These are phyloP conservation scores for Ophiosphaerella herpotricha DNA, from an alignment of 2,329 filamentous ascomycete species.

Conservation along the genomic window DNA sequence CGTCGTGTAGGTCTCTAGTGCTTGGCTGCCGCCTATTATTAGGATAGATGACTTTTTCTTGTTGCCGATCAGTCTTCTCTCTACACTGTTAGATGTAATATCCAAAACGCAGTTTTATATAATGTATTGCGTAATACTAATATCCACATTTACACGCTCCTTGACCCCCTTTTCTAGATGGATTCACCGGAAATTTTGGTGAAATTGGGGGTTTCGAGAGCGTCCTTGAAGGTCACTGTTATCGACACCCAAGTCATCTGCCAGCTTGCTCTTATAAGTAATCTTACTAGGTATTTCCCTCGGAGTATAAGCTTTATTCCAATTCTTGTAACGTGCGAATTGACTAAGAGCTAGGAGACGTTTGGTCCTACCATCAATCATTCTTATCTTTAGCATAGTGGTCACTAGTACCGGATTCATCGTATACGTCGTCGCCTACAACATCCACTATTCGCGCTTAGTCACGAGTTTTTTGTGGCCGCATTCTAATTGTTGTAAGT, in stretches of 20 bases:
- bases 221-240: too few relatives aligned
- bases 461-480: neutral
- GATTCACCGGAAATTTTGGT: neutral
- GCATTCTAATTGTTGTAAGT: neutral
- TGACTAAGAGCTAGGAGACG: neutral
- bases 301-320: neutral
- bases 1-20: neutral
- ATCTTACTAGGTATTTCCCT: neutral
- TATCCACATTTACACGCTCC: neutral
- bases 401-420: neutral
- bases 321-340: neutral
- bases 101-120: too few relatives aligned
- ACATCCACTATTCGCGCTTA: neutral
- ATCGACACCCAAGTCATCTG: too few relatives aligned
- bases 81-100: neutral
- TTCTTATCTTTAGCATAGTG: neutral
- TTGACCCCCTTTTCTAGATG: neutral
- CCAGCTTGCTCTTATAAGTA: too few relatives aligned
- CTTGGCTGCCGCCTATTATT: neutral
- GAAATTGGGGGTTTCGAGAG: neutral
- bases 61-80: neutral
- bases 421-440: neutral
- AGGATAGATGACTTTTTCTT: neutral
- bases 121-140: too few relatives aligned
- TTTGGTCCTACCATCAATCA: neutral